These are phyloP conservation scores for Mortierella sp. DNA, from an alignment of 371 early-diverging fungal genomes.

Conservation along the genomic window DNA sequence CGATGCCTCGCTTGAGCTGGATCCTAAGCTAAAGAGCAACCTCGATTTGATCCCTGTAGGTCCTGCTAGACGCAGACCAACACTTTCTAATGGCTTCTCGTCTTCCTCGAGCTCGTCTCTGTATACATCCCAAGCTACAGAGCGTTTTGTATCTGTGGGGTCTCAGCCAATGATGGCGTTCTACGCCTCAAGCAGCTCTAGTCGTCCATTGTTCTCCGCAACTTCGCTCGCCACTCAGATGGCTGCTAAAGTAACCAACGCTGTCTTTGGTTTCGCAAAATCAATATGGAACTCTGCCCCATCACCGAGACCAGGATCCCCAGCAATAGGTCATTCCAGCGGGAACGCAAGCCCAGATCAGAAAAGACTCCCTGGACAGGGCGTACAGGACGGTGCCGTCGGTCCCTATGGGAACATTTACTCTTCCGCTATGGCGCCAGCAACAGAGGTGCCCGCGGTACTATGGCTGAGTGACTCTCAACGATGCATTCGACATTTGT, in stretches of 20 bases:
- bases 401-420: constrained; percentile 44
- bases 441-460: constrained; percentile 62
- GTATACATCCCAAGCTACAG: constrained; percentile 60
- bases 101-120: constrained; percentile 48
- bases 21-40: not conserved
- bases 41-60: constrained; percentile 14
- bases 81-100: constrained; percentile 37
- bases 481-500: constrained; percentile 62
- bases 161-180: constrained; percentile 67
- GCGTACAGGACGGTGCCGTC: constrained; percentile 27
- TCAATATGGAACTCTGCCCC: constrained; percentile 63
- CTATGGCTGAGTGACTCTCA: constrained; percentile 58
- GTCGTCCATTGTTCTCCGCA: constrained; percentile 65
- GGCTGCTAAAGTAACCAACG: constrained; percentile 65
- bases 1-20: not conserved
- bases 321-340: constrained; percentile 45
- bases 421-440: constrained; percentile 62
- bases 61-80: constrained; percentile 48
- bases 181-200: constrained; percentile 65
- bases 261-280: constrained; percentile 70
- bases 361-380: constrained; percentile 37
- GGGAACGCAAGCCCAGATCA: constrained; percentile 32
- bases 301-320: constrained; percentile 48
- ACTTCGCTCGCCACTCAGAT: constrained; percentile 69
- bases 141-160: constrained; percentile 68